Conservation (phyloP, 2,329 filamentous ascomycete genomes). For the Lasiodiplodia hormozganensis region DNA sequence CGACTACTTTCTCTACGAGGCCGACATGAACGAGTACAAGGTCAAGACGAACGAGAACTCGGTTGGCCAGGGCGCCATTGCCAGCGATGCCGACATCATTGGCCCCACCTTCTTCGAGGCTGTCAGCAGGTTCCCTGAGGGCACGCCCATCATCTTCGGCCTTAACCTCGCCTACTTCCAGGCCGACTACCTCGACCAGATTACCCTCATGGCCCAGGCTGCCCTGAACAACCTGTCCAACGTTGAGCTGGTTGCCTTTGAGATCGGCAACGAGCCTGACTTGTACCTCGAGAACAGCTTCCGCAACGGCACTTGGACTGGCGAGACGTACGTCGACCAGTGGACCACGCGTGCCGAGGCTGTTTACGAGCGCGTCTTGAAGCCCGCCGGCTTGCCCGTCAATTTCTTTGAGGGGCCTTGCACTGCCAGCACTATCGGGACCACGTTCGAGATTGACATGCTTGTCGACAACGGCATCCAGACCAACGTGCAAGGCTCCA, state of each 20-base stretch:
- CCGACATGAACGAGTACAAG: constrained; percentile 44
- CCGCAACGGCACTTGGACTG: constrained; percentile 53
- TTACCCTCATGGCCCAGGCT: constrained; percentile 51
- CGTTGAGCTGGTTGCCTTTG: constrained; percentile 50
- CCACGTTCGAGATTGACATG: constrained; percentile 55
- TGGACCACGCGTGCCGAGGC: constrained; percentile 54
- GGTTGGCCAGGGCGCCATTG: constrained; percentile 48
- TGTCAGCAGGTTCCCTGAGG: constrained; percentile 57
- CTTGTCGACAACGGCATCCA: constrained; percentile 51
- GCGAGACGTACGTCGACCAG: constrained; percentile 52
- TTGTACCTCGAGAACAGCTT: constrained; percentile 54
- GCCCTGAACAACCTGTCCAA: constrained; percentile 47
- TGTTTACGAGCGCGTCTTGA: constrained; percentile 54
- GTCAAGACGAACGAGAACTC: constrained; percentile 50
- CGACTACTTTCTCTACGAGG: constrained; percentile 57
- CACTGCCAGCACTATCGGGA: constrained; percentile 60
- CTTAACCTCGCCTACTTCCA: constrained; percentile 58
- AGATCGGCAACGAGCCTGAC: constrained; percentile 54
- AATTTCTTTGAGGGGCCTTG: constrained; percentile 58
- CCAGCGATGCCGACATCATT: constrained; percentile 54
- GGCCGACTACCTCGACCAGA: constrained; percentile 52
- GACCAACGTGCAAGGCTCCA: constrained; percentile 42
- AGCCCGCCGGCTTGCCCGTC: constrained; percentile 46
- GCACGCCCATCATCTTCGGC: constrained; percentile 58
- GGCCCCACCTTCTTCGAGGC: constrained; percentile 57